phyloP scores from a whole-genome alignment of 306 rosid genomes.

The Datisca glomerata region DNA sequence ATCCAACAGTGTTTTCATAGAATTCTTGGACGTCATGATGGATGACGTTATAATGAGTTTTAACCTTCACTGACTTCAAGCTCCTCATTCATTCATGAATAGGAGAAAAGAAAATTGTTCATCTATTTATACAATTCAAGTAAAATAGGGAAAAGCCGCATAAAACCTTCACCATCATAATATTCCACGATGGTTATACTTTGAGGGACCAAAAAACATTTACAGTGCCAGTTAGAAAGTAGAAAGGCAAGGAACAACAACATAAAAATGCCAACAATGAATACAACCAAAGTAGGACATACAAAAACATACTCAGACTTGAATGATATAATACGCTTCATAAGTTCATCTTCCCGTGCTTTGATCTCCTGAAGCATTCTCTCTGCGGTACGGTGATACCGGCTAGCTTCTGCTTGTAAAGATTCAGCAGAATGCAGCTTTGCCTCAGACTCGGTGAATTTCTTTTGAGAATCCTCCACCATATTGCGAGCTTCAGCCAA shows the following conservation, averaged over 20 bases:
- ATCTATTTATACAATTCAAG: no score
- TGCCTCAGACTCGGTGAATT: constrained; percentile 54
- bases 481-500: constrained; percentile 48
- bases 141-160: no score
- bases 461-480: constrained; percentile 62
- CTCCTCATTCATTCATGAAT: no score
- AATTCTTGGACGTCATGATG: no score
- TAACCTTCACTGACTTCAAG: no score
- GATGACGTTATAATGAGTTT: no score
- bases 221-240: no score
- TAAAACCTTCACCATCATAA: no score
- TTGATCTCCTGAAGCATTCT: constrained; percentile 83
- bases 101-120: no score
- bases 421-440: constrained; percentile 63
- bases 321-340: constrained; percentile 54
- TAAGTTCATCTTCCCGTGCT: constrained; percentile 90
- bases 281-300: not conserved
- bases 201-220: no score
- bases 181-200: no score
- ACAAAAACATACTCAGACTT: constrained; percentile 84
- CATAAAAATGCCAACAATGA: not conserved
- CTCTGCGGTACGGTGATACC: constrained; percentile 58
- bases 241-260: not conserved
- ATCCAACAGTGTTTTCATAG: no score
- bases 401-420: constrained; percentile 58